Conservation (phyloP, 73 alveolate species). For the Blepharisma japonicum region DNA sequence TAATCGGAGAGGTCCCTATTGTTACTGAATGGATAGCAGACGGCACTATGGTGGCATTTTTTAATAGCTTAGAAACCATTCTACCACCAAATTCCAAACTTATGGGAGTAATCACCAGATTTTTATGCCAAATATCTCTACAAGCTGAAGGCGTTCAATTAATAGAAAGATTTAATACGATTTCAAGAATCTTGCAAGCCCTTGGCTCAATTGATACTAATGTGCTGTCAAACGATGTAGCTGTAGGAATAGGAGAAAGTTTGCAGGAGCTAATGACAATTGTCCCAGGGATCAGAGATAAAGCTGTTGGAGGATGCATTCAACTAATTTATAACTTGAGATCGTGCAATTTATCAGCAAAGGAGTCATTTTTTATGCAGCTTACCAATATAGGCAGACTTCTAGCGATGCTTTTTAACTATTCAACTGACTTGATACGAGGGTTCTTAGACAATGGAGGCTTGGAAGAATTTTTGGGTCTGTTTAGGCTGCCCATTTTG, state of each 20-base stretch:
- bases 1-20: not conserved
- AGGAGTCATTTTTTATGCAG: not conserved
- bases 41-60: not conserved
- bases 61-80: not conserved
- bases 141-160: not conserved
- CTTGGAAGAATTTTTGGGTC: not conserved
- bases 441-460: not conserved
- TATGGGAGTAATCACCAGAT: not conserved
- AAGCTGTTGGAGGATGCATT: not conserved
- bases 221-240: not conserved
- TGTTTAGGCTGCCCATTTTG: not conserved
- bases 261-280: not conserved
- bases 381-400: conserved; percentile 16
- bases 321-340: not conserved
- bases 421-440: not conserved
- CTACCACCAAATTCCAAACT: not conserved
- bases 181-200: not conserved
- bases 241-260: conserved; percentile 9
- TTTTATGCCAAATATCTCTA: not conserved
- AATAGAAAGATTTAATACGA: not conserved
- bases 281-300: not conserved
- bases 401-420: not conserved
- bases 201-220: not conserved
- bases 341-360: not conserved
- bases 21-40: not conserved